Conservation (phyloP, 192 early-diverging fungal genomes). For the Pecoramyces ruminantium region DNA sequence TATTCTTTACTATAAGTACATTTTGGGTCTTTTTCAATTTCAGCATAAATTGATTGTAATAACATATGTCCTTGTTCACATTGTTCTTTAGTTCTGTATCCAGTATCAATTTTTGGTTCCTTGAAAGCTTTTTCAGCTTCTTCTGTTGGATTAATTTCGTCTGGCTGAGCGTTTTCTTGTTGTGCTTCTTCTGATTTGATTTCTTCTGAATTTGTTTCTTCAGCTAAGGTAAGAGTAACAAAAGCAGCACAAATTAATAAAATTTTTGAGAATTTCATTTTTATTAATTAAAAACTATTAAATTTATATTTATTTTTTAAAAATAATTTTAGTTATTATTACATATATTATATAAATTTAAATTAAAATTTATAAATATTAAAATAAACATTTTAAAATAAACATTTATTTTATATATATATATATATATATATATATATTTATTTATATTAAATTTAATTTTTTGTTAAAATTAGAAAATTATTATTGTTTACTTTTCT, state of each 20-base stretch:
- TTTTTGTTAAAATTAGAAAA: too few relatives aligned
- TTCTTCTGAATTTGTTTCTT: not conserved
- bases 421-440: too few relatives aligned
- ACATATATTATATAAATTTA: too few relatives aligned
- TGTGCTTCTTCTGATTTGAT: not conserved
- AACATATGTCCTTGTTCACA: not conserved
- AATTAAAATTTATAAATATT: too few relatives aligned
- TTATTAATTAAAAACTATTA: too few relatives aligned
- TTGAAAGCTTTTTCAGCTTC: not conserved
- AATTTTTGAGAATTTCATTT: not conserved
- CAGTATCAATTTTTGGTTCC: not conserved
- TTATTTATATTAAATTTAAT: too few relatives aligned
- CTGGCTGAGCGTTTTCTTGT: too few relatives aligned
- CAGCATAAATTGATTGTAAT: not conserved
- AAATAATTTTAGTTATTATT: too few relatives aligned
- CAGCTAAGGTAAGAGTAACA: not conserved
- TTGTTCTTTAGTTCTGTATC: not conserved
- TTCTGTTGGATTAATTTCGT: not conserved
- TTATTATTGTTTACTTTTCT: too few relatives aligned
- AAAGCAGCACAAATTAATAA: not conserved
- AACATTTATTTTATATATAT: too few relatives aligned
- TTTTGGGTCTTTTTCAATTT: not conserved
- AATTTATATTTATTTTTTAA: too few relatives aligned
- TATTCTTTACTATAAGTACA: not conserved
- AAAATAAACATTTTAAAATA: too few relatives aligned